Evolutionary conservation across 2,329 filamentous ascomycete species (phyloP), one percentile per base, ranked within the genome.

Genomic region (Hortaea werneckii): DNA sequence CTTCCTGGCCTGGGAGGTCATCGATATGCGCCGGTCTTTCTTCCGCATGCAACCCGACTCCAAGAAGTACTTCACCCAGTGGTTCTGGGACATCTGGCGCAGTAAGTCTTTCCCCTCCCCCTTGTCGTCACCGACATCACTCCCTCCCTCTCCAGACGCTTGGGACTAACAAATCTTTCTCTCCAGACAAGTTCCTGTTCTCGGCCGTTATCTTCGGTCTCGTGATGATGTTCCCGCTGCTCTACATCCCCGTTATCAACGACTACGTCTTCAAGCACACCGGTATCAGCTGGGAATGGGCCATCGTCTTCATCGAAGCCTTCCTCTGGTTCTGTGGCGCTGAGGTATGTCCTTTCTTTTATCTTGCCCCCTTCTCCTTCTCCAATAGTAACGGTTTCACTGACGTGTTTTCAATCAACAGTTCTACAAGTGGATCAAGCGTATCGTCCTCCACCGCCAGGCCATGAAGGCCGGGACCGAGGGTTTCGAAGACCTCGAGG

Each of bases 1-100:
- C 12, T 85, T 87, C 68, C 71, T 86, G 5, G 84, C 85, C 0
- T 88, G 84, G 84, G 83, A 88, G 62, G 83, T 86, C 75, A 73
- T 86, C 30, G 75, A 85, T 57, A 76, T 83, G 66, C 79, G 83
- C 20, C 77, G 81, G 38, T 82, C 77, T 6, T 85, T 88, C 70
- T 87, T 88, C 75, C 74, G 76, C 56, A 84, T 87, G 78, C 77
- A 84, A 57, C 79, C 82, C 0, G 69, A 70, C 11, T 76, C 73
- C 26, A 78, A 75, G 56, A 68, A 67, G 47, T 78, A 79, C 59
- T 72, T 82, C 46, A 80, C 78, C 0, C 78, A 83, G 56, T 86
- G 82, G 80, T 73, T 79, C 56, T 56, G 72, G 47, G 80, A 84
- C 55, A 71, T 86, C 42, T 85, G 81, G 81, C 69, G 77, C 51